Percentiles rank a stretch among this genome's conserved stretches.
phyloP scores from a whole-genome alignment of 2,329 filamentous ascomycete genomes.

The Phialophora tarda region DNA sequence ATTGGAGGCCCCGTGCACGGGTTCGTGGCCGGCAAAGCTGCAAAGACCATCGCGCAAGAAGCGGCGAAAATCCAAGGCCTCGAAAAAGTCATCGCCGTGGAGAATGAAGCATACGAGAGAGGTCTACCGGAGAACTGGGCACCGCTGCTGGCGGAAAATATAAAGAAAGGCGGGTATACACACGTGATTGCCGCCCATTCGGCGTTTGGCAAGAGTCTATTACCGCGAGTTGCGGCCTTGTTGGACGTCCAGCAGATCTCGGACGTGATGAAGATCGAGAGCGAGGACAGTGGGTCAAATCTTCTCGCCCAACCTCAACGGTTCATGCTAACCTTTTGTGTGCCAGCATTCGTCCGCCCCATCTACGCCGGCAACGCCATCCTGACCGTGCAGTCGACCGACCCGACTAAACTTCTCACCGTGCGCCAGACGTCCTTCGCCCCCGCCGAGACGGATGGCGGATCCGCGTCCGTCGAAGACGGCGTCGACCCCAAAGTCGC shows the following conservation, averaged over 20 bases:
- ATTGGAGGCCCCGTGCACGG: slow-evolving; percentile 84
- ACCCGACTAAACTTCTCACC: slow-evolving; percentile 85
- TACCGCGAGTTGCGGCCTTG: slow-evolving; percentile 89
- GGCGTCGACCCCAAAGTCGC: slow-evolving; percentile 82
- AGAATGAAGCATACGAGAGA: slow-evolving; percentile 92
- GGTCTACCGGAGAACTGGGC: slow-evolving; percentile 93
- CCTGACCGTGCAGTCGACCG: slow-evolving; percentile 88
- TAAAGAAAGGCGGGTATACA: slow-evolving; percentile 92
- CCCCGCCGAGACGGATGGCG: slow-evolving; percentile 69
- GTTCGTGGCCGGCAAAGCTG: slow-evolving; percentile 81
- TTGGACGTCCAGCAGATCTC: slow-evolving; percentile 93
- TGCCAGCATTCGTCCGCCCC: slow-evolving; percentile 79
- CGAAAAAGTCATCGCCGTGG: slow-evolving; percentile 87
- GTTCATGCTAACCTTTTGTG: slow-evolving; percentile 28
- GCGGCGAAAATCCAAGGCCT: slow-evolving; percentile 88
- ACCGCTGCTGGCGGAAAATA: slow-evolving; percentile 91
- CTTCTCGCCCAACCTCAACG: neutral
- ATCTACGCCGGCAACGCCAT: slow-evolving; percentile 99
- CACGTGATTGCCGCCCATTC: slow-evolving; percentile 91
- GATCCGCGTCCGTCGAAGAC: slow-evolving; percentile 76
- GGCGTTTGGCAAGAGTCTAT: slow-evolving; percentile 92
- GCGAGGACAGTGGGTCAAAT: slow-evolving; percentile 72
- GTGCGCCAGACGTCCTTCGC: slow-evolving; percentile 93
- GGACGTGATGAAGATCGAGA: slow-evolving; percentile 84
- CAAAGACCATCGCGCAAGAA: slow-evolving; percentile 74